These are phyloP conservation scores for Bocquillonia castaneifolia DNA, from an alignment of 441 rosid species.

Conservation along the genomic window DNA sequence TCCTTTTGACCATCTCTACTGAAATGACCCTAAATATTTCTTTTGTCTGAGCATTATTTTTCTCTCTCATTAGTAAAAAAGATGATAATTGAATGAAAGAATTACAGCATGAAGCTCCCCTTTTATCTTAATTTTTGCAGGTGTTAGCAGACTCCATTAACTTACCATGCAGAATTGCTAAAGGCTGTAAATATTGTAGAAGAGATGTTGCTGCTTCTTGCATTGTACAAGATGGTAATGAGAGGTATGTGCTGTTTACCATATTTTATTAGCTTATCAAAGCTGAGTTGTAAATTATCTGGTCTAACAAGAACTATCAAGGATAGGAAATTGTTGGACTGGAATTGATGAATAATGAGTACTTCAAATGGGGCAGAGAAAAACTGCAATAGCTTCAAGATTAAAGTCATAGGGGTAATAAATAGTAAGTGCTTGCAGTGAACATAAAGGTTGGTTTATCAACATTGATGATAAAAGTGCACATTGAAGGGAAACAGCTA, in stretches of 20 bases:
- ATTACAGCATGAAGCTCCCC: conserved; percentile 12
- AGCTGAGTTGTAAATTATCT: not conserved
- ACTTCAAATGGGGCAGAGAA: not conserved
- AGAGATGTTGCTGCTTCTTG: conserved; percentile 78
- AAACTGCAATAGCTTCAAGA: not conserved
- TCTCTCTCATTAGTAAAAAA: not conserved
- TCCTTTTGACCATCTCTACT: not conserved
- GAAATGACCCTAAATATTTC: not conserved
- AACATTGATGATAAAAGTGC: too few relatives aligned
- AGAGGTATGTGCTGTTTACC: conserved; percentile 41
- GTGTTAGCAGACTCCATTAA: conserved; percentile 80
- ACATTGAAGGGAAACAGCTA: too few relatives aligned
- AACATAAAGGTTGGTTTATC: too few relatives aligned
- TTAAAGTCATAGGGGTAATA: not conserved
- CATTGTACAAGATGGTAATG: conserved; percentile 79
- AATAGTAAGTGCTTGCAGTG: not conserved
- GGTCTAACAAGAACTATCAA: not conserved
- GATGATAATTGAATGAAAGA: conserved; percentile 1
- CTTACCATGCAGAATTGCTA: conserved; percentile 91
- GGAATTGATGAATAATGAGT: not conserved
- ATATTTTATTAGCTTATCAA: not conserved
- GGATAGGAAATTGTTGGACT: not conserved
- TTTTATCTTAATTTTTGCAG: conserved; percentile 33
- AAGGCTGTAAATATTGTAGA: conserved; percentile 88
- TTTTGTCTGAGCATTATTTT: not conserved